Evolutionary conservation across 495 filamentous ascomycete genomes (phyloP), one percentile per base, ranked within the genome.

Genomic region (Penicillium odoratum): DNA sequence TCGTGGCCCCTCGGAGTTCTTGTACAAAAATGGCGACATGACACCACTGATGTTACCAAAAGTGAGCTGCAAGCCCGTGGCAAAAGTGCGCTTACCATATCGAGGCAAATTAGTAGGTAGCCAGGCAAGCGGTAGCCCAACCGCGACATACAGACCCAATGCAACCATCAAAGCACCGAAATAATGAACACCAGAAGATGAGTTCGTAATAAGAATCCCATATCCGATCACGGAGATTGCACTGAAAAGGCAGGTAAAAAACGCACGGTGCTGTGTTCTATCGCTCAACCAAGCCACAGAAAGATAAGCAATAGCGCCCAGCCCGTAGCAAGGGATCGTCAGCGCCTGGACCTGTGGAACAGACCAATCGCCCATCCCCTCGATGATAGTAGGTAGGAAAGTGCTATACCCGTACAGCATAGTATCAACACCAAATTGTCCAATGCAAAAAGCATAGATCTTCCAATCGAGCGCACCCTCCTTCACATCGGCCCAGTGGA

Each of bases 341-440:
- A 91, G 80, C 26, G 88, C 81, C 69, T 93, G 89, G 16, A 88
- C 78, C 55, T 88, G 70, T 0, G 87, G 79, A 0, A 74, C 73
- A 0, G 81, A 75, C 81, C 86, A 91, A 15, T 74, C 64, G 2
- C 86, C 85, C 53, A 91, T 80, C 10, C 79, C 84, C 29, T 82
- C 73, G 71, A 93, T 91, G 61, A 93, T 92, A 25, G 87, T 93
- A 0, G 89, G 89, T 4, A 91, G 74, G 63, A 93, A 93, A 1
- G 86, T 90, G 58, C 81, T 85, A 69, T 83, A 93, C 4, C 87
- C 88, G 67, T 93, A 93, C 0, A 91, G 77, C 82, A 91, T 87
- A 8, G 83, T 89, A 62, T 88, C 87, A 10, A 78, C 73, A 2
- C 88, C 85, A 58, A 91, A 91, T 64, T 89, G 70, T 4, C 70